Conservation (phyloP, 441 rosid genomes). For the Isatis lusitanica region DNA sequence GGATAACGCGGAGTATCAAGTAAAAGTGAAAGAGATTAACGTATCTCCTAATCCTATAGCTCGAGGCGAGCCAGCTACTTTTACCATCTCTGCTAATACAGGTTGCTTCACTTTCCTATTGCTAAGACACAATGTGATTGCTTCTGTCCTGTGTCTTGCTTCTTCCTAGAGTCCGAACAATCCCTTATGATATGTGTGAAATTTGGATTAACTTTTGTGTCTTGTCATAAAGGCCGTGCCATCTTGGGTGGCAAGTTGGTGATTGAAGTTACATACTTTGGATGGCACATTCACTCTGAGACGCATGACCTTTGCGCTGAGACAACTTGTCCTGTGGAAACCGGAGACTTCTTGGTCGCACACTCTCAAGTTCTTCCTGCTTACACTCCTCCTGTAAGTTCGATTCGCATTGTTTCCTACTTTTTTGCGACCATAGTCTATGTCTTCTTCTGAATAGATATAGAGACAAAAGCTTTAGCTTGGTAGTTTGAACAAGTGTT, state of each 20-base stretch:
- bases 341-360: conserved; percentile 72
- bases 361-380: conserved; percentile 87
- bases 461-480: not conserved
- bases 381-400: conserved; percentile 87
- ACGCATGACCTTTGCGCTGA: conserved; percentile 76
- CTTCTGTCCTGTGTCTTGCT: not conserved
- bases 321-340: conserved; percentile 80
- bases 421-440: not conserved
- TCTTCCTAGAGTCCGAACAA: not conserved
- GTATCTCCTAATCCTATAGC: conserved; percentile 75
- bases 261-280: conserved; percentile 85
- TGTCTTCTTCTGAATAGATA: not conserved
- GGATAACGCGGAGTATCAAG: conserved; percentile 59
- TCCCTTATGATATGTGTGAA: not conserved
- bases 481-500: not conserved
- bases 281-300: conserved; percentile 78
- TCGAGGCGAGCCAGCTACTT: conserved; percentile 67
- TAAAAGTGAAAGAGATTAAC: conserved; percentile 67
- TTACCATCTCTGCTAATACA: conserved; percentile 72
- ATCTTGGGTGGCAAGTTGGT: conserved; percentile 74
- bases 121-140: conserved; percentile 2
- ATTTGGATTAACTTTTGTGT: not conserved
- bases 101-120: conserved; percentile 38
- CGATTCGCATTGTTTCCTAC: not conserved
- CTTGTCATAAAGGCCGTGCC: conserved; percentile 42